phyloP scores from a whole-genome alignment of 208 protist genomes.

The Acanthamoeba castellanii region DNA sequence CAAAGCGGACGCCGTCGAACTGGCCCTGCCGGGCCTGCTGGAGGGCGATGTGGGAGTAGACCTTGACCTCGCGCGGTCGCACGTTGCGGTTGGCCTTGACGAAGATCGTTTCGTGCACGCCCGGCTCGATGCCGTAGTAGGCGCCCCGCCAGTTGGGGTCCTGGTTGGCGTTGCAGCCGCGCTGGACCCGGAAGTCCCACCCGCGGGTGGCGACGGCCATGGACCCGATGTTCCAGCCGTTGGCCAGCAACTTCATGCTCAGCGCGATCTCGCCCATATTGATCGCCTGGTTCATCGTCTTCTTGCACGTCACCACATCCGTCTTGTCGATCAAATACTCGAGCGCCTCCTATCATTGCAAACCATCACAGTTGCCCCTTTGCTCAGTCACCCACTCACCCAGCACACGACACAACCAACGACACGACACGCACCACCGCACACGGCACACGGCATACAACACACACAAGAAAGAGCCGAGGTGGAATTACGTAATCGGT shows the following conservation, averaged over 20 bases:
- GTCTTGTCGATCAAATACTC: not conserved
- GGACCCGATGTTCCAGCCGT: not conserved
- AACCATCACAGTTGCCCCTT: too few relatives aligned
- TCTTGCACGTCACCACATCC: not conserved
- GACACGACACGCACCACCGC: too few relatives aligned
- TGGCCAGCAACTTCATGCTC: not conserved
- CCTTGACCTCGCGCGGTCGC: not conserved
- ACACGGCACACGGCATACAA: too few relatives aligned
- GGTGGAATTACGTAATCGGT: not conserved
- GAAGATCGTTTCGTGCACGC: not conserved
- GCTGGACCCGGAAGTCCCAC: not conserved
- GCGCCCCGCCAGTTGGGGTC: not conserved
- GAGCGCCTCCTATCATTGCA: not conserved
- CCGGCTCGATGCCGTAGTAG: not conserved
- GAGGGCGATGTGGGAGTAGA: not conserved
- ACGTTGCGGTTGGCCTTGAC: not conserved
- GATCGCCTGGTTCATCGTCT: not conserved
- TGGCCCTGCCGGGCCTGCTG: not conserved
- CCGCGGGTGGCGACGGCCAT: not conserved
- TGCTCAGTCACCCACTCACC: not conserved
- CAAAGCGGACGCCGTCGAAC: not conserved
- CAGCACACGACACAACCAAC: too few relatives aligned
- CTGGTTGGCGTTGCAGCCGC: not conserved
- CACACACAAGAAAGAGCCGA: not conserved
- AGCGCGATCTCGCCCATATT: not conserved